phyloP scores from a whole-genome alignment of 768 basidiomycete species.

The Lanmaoa pseudosensibilis region DNA sequence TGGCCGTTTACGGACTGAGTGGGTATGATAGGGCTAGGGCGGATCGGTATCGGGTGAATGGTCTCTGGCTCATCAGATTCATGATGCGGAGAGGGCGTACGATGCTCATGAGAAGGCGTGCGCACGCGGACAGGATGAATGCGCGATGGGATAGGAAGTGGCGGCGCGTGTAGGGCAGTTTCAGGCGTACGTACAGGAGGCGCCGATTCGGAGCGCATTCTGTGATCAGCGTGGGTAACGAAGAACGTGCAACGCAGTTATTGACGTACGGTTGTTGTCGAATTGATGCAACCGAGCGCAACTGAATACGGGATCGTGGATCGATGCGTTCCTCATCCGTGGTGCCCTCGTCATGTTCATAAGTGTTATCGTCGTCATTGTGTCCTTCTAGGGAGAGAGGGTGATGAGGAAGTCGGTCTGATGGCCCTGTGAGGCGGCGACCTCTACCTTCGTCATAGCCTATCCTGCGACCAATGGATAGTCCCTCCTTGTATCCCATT shows the following conservation, averaged over 20 bases:
- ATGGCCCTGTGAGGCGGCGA: constrained; percentile 9
- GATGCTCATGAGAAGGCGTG: constrained; percentile 23
- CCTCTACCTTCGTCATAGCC: constrained; percentile 31
- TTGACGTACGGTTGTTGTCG: constrained; percentile 28
- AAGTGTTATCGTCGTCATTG: constrained; percentile 15
- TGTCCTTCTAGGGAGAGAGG: constrained; percentile 12
- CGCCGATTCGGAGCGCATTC: constrained; percentile 28
- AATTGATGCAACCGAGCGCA: constrained; percentile 17
- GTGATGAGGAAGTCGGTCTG: constrained; percentile 12
- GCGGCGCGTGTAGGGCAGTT: constrained; percentile 11
- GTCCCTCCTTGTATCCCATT: constrained; percentile 43
- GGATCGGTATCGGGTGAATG: constrained; percentile 32
- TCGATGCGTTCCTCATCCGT: constrained; percentile 26
- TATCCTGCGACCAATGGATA: constrained; percentile 34
- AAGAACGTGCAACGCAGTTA: background rate
- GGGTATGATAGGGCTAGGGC: constrained; percentile 14
- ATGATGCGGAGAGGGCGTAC: constrained; percentile 8
- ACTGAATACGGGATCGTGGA: constrained; percentile 9
- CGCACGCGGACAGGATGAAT: constrained; percentile 11
- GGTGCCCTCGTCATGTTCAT: constrained; percentile 11
- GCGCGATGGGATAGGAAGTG: constrained; percentile 26
- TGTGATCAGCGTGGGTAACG: constrained; percentile 19
- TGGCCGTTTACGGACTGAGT: constrained; percentile 8
- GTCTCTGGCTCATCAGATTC: constrained; percentile 23
- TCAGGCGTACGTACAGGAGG: constrained; percentile 28